A percentile compares a stretch with the other conserved stretches of the same genome.
Evolutionary conservation across 805 yeast genomes (phyloP).

Genomic region (Metschnikowia lunata): DNA sequence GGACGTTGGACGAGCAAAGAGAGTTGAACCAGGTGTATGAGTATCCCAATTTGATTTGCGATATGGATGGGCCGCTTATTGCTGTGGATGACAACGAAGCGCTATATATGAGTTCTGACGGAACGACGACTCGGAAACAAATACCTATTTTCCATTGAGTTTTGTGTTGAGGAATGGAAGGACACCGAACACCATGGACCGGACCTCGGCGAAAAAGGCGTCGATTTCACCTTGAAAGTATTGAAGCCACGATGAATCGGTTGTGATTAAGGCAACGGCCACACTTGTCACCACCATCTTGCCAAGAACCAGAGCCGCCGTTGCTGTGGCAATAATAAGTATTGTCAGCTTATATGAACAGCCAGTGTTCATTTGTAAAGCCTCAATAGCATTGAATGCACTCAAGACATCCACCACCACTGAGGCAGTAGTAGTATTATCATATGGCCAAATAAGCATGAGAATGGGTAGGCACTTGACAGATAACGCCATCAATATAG

Average conservation of each 20-base stretch:
- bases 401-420: conserved; percentile 57
- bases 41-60: conserved; percentile 67
- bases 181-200: neutral
- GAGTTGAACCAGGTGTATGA: conserved; percentile 69
- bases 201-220: neutral
- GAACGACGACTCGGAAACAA: conserved; percentile 24
- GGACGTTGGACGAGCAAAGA: conserved; percentile 74
- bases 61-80: conserved; percentile 83
- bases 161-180: neutral
- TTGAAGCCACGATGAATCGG: neutral
- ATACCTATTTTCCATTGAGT: conserved; percentile 11
- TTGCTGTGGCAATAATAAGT: conserved; percentile 5
- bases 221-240: conserved; percentile 7
- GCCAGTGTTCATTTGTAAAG: conserved; percentile 23
- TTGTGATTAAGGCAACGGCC: conserved; percentile 5
- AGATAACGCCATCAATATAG: conserved; percentile 71
- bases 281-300: conserved; percentile 10
- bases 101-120: conserved; percentile 26
- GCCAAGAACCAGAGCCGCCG: conserved; percentile 8
- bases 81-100: conserved; percentile 53
- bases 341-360: conserved; percentile 8
- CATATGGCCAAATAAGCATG: conserved; percentile 97
- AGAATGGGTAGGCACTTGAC: conserved; percentile 84
- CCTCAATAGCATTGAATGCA: conserved; percentile 60
- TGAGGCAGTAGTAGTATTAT: conserved; percentile 59